Conservation (phyloP, 495 filamentous ascomycete genomes). For the Aspergillus biplanus region DNA sequence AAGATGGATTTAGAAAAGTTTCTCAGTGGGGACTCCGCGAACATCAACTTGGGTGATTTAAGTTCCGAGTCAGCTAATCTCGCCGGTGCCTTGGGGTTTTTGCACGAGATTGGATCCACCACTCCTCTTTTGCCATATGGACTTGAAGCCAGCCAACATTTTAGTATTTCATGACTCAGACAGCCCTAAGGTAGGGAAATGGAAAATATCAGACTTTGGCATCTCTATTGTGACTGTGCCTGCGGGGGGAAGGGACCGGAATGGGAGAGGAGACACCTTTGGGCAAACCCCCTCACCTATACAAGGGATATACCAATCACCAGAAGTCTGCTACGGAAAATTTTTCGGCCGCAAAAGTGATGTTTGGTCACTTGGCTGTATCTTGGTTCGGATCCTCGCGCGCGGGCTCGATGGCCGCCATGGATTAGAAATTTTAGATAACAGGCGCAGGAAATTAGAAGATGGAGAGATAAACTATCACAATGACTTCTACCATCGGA, state of each 20-base stretch:
- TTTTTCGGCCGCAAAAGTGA: slow-evolving; percentile 24
- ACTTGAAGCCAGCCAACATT: slow-evolving; percentile 33
- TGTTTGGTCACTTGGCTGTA: slow-evolving; percentile 29
- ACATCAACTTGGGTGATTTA: slow-evolving; percentile 2
- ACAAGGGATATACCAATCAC: slow-evolving; percentile 22
- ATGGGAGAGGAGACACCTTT: background rate
- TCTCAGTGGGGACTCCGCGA: background rate
- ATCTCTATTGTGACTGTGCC: slow-evolving; percentile 21
- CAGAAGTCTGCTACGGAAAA: slow-evolving; percentile 14
- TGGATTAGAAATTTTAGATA: slow-evolving; percentile 12
- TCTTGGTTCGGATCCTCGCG: slow-evolving; percentile 22
- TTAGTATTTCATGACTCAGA: slow-evolving; percentile 18
- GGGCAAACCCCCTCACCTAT: background rate
- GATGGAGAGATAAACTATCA: slow-evolving; percentile 12
- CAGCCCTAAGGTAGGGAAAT: slow-evolving; percentile 20
- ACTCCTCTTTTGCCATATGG: slow-evolving; percentile 24
- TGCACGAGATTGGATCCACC: slow-evolving; percentile 19
- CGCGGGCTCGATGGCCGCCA: slow-evolving; percentile 11
- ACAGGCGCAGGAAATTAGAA: background rate
- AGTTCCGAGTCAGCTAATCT: slow-evolving; percentile 14
- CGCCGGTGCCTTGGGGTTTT: slow-evolving; percentile 23
- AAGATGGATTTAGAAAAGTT: slow-evolving; percentile 23
- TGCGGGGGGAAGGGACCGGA: background rate
- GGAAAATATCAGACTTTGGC: slow-evolving; percentile 35
- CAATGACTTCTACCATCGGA: slow-evolving; percentile 22